Conservation (phyloP, 805 yeast genomes). For the Saccharomycopsis malanga region DNA sequence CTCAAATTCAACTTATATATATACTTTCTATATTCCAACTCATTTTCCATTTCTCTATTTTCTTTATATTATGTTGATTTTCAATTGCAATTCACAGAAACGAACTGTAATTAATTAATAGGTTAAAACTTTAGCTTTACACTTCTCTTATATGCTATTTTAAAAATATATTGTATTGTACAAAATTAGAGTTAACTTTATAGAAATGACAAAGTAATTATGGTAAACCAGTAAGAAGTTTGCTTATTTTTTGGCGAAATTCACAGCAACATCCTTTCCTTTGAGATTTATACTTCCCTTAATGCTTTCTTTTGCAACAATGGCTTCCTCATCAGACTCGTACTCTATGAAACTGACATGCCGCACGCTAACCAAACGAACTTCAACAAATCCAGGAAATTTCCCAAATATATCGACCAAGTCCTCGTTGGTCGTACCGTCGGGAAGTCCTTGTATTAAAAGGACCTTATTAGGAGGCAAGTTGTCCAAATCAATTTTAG, state of each 20-base stretch:
- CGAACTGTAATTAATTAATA: too few species aligned
- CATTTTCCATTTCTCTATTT: too few species aligned
- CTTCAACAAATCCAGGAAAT: constrained; percentile 55
- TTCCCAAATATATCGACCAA: constrained; percentile 40
- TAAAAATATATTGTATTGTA: too few species aligned
- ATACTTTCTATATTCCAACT: too few species aligned
- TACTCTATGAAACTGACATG: constrained; percentile 80
- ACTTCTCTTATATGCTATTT: too few species aligned
- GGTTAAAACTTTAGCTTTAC: too few species aligned
- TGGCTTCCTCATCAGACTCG: constrained; percentile 46
- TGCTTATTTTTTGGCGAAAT: constrained; percentile 26
- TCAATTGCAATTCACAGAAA: too few species aligned
- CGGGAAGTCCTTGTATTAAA: constrained; percentile 59
- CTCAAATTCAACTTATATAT: too few species aligned
- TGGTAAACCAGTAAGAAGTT: too few species aligned
- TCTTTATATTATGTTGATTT: too few species aligned
- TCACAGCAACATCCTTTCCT: constrained; percentile 24
- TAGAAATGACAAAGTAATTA: too few species aligned
- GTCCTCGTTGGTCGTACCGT: constrained; percentile 32
- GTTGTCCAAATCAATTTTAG: constrained; percentile 20
- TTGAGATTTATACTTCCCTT: constrained; percentile 23
- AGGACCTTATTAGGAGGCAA: constrained; percentile 66
- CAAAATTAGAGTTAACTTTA: too few species aligned
- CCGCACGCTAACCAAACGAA: constrained; percentile 59
- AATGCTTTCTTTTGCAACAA: constrained; percentile 30